Base-by-base conservation (phyloP, 2,329 filamentous ascomycete species). In the Alternaria sp. region DNA sequence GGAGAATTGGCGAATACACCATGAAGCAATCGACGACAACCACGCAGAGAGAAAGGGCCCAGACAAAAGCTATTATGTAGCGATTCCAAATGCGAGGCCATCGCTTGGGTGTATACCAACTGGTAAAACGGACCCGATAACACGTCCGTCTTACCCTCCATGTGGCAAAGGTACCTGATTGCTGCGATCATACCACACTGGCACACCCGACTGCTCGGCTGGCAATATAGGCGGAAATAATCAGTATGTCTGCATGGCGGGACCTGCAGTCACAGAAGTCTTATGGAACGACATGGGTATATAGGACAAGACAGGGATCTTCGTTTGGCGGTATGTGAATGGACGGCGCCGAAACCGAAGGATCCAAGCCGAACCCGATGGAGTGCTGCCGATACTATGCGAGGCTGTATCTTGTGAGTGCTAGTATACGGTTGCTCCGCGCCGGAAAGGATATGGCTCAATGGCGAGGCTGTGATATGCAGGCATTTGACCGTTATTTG, bases 161-260 rank as follows among this genome's bases (percentile, higher is more conserved):
- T 40, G 45, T 50, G 55, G 30, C 47, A 30, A 25, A 13, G 47
- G 49, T 49, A 44, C 49, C 59, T 59, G 28, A 21, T 40, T 54
- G 47, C 28, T 62, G 43, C 49, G 19, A 59, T 61, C 17, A 56
- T 43, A 54, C 30, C 32, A 36, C 30, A 36, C 32, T n/a, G 32
- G 32, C 25, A 30, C 23, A 30, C 59, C 44, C 52, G 23, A 21
- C 46, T 40, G 36, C 32, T 45, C 30, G 30, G 40, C 19, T 30
- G 15, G 40, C 26, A 54, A 43, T 59, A 26, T 62, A 44, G 25
- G 15, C 55, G 59, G 47, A 59, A 62, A 26, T 49, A 21, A 54
- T 21, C 43, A 21, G 28, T 44, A 30, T 25, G 21, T 58, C 46
- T 51, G 46, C 13, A 54, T 44, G 11, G 21, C 30, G 56, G 28